Base-by-base conservation (phyloP, 1,284 basidiomycete genomes). In the Sanghuangporus baumii region DNA sequence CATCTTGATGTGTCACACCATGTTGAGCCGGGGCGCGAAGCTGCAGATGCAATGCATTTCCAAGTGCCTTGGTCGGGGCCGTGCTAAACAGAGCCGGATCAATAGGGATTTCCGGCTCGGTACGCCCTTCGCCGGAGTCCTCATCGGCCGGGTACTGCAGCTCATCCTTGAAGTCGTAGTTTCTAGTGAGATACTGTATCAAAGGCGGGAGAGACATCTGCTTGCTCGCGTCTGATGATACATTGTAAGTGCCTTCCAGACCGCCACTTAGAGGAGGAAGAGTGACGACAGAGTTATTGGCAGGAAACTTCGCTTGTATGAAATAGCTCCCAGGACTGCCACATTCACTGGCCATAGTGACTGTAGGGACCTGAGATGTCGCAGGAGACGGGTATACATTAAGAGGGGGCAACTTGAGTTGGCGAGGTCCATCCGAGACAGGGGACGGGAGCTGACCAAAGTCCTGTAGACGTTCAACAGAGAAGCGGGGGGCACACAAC, bases 111-210 rank as follows among this genome's bases (percentile, higher is more conserved):
- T 47, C 18, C 11, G 26, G 18, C 31, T n/a, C 54, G 37, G 43
- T 31, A 8, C 41, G 3, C 5, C 26, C 26, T 5, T 31, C 47
- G 6, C 11, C 34, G 18, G 41, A 26, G 43, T 34, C 16, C 8
- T 16, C 20, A 8, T 61, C 36, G 6, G 20, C 7, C 12, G 40
- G 40, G 51, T 40, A 46, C 26, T 56, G 60, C 6, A 37, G 18
- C 23, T 36, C 26, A 18, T 47, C 31, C 20, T 38, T 36, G 20
- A 14, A 9, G 40, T 40, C 52, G 16, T 20, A 38, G 23, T 59
- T 50, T 38, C 54, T 50, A 31, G 57, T 55, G 14, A 63, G 58
- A 38, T 59, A 63, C 18, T 55, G 57, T 57, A 63, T 63, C 36
- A 63, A 51, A 26, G 60, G 60, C 31, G 60, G 60, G 9, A 61